phyloP scores from a whole-genome alignment of 139 green algal species.

The Chlorella ohadii region DNA sequence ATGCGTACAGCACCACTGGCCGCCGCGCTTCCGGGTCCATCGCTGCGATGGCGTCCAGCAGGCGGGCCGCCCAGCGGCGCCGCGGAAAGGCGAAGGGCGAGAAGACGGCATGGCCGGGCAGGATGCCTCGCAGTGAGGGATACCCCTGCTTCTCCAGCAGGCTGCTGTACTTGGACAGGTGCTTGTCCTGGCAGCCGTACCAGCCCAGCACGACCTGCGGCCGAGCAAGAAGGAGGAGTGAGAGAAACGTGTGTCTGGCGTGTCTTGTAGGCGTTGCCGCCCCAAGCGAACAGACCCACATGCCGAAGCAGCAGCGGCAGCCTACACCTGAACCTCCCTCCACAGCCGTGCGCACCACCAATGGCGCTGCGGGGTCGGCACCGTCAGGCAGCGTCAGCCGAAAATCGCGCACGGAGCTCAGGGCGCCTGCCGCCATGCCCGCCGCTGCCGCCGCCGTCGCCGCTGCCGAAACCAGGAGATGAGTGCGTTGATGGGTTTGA shows the following conservation, averaged over 20 bases:
- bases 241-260: too few species aligned
- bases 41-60: conserved; percentile 12
- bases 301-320: too few species aligned
- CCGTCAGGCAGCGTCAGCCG: not conserved
- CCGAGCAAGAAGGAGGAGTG: too few species aligned
- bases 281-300: too few species aligned
- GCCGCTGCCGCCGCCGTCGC: not conserved
- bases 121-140: not conserved
- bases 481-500: too few species aligned
- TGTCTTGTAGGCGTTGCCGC: too few species aligned
- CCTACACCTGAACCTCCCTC: too few species aligned
- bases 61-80: not conserved
- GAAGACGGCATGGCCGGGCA: conserved; percentile 26
- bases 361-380: not conserved
- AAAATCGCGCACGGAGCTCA: not conserved
- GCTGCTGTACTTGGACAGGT: conserved; percentile 20
- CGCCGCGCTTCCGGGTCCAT: not conserved
- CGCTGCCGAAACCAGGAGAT: not conserved
- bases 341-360: not conserved
- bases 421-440: not conserved
- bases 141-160: conserved; percentile 13
- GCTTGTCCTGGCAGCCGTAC: not conserved
- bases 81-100: not conserved
- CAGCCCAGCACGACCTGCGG: conserved; percentile 33
- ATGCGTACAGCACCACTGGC: conserved; percentile 32